Base-by-base conservation (phyloP, 1,139 yeast species). In the Yamadazyma sp. region DNA sequence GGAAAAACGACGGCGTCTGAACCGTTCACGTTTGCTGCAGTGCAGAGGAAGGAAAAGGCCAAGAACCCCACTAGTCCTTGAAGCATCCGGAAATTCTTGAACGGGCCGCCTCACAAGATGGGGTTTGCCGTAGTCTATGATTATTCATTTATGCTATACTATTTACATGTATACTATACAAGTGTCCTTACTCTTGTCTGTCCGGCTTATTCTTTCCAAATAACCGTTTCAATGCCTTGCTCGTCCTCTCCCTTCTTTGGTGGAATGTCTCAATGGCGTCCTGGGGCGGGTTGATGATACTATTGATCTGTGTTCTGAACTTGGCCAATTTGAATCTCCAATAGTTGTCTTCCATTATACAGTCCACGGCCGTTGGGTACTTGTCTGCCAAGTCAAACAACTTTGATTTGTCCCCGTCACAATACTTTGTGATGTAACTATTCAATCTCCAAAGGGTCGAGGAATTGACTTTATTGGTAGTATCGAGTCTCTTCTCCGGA, bases 1-100 rank as follows among this genome's bases (percentile, higher is more conserved):
- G 97, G 96, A 3, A 74, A 75, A 42, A 73, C 88, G 4, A 59
- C 41, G 14, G 52, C 59, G 1, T 41, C 46, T 2, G 51, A 54
- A 2, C 48, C 53, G 8, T 66, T 69, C 45, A 53, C 49, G 18
- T 69, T 66, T 56, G 68, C 63, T 4, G 51, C 50, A 15, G 40
- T 47, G 17, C 46, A 51, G 41, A 48, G 49, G 40, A 54, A 53
- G 45, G 40, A 24, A n/a, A 24, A 24, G 26, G n/a, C n/a, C n/a
- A n/a, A n/a, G n/a, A n/a, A n/a, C n/a, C n/a, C n/a, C n/a, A n/a
- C n/a, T n/a, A n/a, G n/a, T n/a, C n/a, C n/a, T n/a, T n/a, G n/a
- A n/a, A n/a, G n/a, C n/a, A n/a, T n/a, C n/a, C n/a, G n/a, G n/a
- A n/a, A n/a, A n/a, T n/a, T n/a, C n/a, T n/a, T n/a, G n/a, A n/a